Percentiles rank a stretch among this genome's conserved stretches.
phyloP scores from a whole-genome alignment of 1,284 basidiomycete genomes.

The Mycena sp. region DNA sequence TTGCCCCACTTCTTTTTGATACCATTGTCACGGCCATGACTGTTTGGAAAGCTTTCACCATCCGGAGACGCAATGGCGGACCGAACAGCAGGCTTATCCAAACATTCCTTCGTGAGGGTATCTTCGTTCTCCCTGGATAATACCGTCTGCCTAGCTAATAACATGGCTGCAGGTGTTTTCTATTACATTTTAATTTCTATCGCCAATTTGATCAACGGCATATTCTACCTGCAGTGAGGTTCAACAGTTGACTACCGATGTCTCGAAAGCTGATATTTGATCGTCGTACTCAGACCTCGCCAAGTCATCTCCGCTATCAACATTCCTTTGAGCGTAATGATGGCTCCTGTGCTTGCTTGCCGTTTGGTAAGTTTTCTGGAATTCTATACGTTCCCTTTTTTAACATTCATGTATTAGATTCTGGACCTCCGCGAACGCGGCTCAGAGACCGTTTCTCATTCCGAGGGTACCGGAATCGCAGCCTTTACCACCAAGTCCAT shows the following conservation, averaged over 20 bases:
- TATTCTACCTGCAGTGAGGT: constrained; percentile 82
- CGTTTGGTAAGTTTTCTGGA: constrained; percentile 59
- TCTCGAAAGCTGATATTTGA: too few relatives aligned
- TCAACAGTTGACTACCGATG: too few relatives aligned
- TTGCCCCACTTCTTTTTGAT: constrained; percentile 81
- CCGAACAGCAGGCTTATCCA: constrained; percentile 80
- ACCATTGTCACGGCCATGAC: constrained; percentile 82
- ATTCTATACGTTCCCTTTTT: not conserved
- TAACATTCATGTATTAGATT: constrained; percentile 54
- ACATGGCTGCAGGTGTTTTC: constrained; percentile 65
- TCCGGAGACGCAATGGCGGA: constrained; percentile 77
- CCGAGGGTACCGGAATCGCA: constrained; percentile 68
- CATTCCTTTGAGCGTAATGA: constrained; percentile 86
- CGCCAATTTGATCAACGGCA: constrained; percentile 83
- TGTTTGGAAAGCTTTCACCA: constrained; percentile 75
- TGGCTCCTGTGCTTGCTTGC: constrained; percentile 81
- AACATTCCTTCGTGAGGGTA: constrained; percentile 83
- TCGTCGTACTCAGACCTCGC: constrained; percentile 70
- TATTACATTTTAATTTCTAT: constrained; percentile 85
- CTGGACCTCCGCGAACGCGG: constrained; percentile 80
- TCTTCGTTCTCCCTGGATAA: constrained; percentile 14
- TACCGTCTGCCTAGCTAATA: not conserved
- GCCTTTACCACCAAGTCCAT: constrained; percentile 69
- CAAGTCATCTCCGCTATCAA: constrained; percentile 85
- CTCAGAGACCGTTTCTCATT: constrained; percentile 76